These are phyloP conservation scores for Penicillium sp. DNA, from an alignment of 2,329 filamentous ascomycete species.

Conservation along the genomic window DNA sequence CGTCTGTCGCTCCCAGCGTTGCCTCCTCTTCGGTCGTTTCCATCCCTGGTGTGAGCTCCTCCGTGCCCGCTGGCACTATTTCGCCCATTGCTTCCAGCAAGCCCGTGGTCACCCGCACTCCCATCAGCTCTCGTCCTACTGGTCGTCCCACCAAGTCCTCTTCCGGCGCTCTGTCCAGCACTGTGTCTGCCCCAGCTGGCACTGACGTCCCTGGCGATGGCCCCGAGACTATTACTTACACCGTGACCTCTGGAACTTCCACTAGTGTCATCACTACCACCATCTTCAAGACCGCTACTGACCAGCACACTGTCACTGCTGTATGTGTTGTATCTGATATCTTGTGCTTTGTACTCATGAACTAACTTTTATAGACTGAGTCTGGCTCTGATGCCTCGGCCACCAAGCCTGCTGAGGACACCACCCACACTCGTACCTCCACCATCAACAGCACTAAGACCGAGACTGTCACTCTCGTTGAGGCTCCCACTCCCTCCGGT, in stretches of 20 bases:
- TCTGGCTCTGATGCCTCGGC: slow-evolving; percentile 9
- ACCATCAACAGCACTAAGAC: slow-evolving; percentile 33
- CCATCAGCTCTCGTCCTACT: slow-evolving; percentile 7
- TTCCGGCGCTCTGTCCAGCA: slow-evolving; percentile 2
- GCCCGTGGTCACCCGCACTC: slow-evolving; percentile 9
- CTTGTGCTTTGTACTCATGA: not conserved
- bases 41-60: not conserved
- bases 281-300: slow-evolving; percentile 36
- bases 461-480: slow-evolving; percentile 29
- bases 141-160: slow-evolving; percentile 8
- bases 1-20: slow-evolving; percentile 3
- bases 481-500: slow-evolving; percentile 18
- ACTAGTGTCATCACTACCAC: slow-evolving; percentile 41
- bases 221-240: slow-evolving; percentile 37
- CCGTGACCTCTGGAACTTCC: slow-evolving; percentile 37
- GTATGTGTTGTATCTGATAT: slow-evolving; percentile 19
- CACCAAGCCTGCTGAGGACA: slow-evolving; percentile 12
- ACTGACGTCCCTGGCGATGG: slow-evolving; percentile 22
- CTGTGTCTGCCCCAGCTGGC: slow-evolving; percentile 21
- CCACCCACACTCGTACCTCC: slow-evolving; percentile 21
- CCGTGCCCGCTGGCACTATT: not conserved
- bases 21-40: slow-evolving; percentile 2
- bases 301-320: slow-evolving; percentile 28
- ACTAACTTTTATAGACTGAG: slow-evolving; percentile 9
- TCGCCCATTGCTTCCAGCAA: slow-evolving; percentile 4